Evolutionary conservation across 176 grass and related monocot genomes (phyloP).

Genomic region (Musa acuminata): DNA sequence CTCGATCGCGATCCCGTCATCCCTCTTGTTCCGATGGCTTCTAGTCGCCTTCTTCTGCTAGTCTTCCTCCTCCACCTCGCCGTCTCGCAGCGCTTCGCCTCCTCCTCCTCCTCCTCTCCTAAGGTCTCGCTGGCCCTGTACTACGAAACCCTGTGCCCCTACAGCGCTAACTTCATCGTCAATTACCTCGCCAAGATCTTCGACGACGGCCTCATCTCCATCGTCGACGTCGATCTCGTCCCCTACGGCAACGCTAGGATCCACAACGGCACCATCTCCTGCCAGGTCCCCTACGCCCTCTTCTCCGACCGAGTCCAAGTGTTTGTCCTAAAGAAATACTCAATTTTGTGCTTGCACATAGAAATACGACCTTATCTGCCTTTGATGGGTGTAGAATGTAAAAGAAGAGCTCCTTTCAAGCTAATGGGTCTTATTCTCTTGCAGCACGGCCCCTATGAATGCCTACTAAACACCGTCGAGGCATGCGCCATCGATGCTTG

Average conservation of each 20-base stretch:
- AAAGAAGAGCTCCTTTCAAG: too few species aligned
- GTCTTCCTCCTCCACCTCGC: not conserved
- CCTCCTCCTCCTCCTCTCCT: not conserved
- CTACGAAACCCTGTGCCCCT: constrained; percentile 83
- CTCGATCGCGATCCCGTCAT: too few species aligned
- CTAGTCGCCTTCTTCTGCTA: constrained; percentile 12
- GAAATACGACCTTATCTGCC: too few species aligned
- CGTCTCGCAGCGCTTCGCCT: not conserved
- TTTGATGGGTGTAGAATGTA: too few species aligned
- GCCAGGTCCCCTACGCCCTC: constrained; percentile 34
- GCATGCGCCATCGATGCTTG: constrained; percentile 70
- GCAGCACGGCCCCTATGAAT: constrained; percentile 79
- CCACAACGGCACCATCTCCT: constrained; percentile 48
- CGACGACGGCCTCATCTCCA: constrained; percentile 45
- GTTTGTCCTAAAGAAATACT: not conserved
- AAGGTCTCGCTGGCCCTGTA: constrained; percentile 68
- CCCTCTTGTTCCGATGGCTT: not conserved
- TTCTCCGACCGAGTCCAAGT: not conserved
- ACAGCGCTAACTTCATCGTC: constrained; percentile 61
- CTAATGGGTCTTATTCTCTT: constrained; percentile 10
- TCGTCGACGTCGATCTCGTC: constrained; percentile 52
- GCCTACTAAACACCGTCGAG: constrained; percentile 73
- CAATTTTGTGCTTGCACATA: too few species aligned
- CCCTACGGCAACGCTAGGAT: constrained; percentile 69
- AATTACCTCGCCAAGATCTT: constrained; percentile 63